phyloP scores from a whole-genome alignment of 2,329 filamentous ascomycete species.

The Trichoderma sp. region DNA sequence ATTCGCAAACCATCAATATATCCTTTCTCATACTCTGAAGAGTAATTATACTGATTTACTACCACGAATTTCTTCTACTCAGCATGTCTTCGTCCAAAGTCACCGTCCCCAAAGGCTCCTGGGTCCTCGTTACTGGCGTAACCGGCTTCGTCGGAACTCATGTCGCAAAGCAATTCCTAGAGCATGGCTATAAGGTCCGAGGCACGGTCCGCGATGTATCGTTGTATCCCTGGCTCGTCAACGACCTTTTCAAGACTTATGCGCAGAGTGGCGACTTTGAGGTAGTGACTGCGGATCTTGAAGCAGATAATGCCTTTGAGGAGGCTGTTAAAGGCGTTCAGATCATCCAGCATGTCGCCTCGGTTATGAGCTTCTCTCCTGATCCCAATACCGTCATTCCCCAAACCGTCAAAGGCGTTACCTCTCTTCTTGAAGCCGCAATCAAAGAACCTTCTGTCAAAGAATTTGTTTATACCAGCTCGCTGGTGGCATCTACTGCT shows the following conservation, averaged over 20 bases:
- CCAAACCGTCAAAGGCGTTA: constrained; percentile 28
- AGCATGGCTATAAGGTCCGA: constrained; percentile 43
- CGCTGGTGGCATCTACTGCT: constrained; percentile 23
- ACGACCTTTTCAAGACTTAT: neutral
- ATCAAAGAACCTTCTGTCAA: constrained; percentile 42
- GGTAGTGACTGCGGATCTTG: neutral
- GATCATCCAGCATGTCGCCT: neutral
- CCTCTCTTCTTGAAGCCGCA: constrained; percentile 44
- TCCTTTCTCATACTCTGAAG: neutral
- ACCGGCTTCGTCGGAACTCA: constrained; percentile 48
- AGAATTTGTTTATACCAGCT: constrained; percentile 32
- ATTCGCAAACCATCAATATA: neutral
- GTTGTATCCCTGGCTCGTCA: neutral
- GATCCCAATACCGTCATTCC: neutral
- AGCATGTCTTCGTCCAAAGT: neutral
- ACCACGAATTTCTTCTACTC: neutral
- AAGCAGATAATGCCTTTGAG: neutral
- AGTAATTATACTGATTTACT: neutral
- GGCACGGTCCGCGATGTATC: constrained; percentile 45
- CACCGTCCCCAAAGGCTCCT: constrained; percentile 27
- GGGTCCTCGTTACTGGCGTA: constrained; percentile 46
- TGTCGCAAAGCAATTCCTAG: constrained; percentile 40
- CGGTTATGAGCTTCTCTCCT: neutral
- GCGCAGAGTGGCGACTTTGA: neutral
- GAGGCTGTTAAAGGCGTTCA: neutral